phyloP scores from a whole-genome alignment of 2,329 filamentous ascomycete species.

The Blastomyces emzantsi region DNA sequence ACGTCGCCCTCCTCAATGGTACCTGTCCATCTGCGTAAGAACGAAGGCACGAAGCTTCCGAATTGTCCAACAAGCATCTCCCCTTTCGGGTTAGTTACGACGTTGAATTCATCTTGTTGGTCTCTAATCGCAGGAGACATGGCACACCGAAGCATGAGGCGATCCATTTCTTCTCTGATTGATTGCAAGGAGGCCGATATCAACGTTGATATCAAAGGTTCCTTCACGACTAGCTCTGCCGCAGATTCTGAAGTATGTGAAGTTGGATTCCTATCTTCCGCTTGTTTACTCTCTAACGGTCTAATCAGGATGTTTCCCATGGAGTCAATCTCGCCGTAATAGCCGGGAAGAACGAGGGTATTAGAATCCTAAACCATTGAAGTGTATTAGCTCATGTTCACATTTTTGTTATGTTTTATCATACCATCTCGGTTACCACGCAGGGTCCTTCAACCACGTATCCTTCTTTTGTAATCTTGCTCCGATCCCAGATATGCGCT shows the following conservation, averaged over 20 bases:
- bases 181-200: constrained; percentile 40
- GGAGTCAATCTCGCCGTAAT: constrained; percentile 39
- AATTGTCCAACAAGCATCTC: constrained; percentile 47
- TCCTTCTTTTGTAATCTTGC: constrained; percentile 33
- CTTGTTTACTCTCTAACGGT: constrained; percentile 18
- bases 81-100: constrained; percentile 42
- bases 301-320: constrained; percentile 43
- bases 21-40: constrained; percentile 40
- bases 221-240: constrained; percentile 24
- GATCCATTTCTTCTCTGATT: constrained; percentile 43
- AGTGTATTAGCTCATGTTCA: not conserved
- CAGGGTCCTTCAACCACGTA: constrained; percentile 25
- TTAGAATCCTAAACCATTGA: constrained; percentile 35
- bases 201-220: constrained; percentile 38
- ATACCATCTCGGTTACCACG: constrained; percentile 34
- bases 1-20: constrained; percentile 43
- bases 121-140: constrained; percentile 46
- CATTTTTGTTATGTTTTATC: not conserved
- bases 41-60: constrained; percentile 42
- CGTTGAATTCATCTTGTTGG: constrained; percentile 46
- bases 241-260: constrained; percentile 31
- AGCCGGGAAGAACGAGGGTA: constrained; percentile 42
- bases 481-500: constrained; percentile 40
- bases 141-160: constrained; percentile 42
- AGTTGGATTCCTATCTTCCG: constrained; percentile 24